A percentile compares a stretch with the other conserved stretches of the same genome.
Conservation (phyloP, 495 filamentous ascomycete species). For the Hypoxylon fragiforme region DNA sequence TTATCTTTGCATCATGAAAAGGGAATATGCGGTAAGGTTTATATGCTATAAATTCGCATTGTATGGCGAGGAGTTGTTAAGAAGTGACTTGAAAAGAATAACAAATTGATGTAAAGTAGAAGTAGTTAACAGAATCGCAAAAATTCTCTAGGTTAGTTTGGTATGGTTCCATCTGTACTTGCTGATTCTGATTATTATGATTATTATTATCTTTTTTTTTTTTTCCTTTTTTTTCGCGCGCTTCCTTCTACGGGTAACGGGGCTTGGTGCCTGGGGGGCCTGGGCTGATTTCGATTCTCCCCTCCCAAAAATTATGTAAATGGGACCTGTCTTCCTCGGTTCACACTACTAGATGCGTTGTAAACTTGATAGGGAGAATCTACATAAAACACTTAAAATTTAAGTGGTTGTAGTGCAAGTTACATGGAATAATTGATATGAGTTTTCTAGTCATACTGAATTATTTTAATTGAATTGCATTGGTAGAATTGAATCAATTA, state of each 20-base stretch:
- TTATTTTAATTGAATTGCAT: constrained; percentile 12
- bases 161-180: constrained; percentile 31
- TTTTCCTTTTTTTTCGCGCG: constrained; percentile 21
- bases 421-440: not conserved
- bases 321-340: constrained; percentile 21
- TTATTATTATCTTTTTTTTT: constrained; percentile 22
- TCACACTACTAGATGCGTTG: constrained; percentile 26
- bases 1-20: not conserved
- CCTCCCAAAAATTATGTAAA: constrained; percentile 13
- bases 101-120: constrained; percentile 18
- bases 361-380: constrained; percentile 12
- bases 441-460: not conserved
- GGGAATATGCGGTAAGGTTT: not conserved
- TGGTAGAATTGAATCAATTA: not conserved
- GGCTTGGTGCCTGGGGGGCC: not conserved
- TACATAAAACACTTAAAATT: not conserved
- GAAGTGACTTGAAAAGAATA: constrained; percentile 21
- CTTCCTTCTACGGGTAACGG: constrained; percentile 30
- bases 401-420: constrained; percentile 7
- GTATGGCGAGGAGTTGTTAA: constrained; percentile 6
- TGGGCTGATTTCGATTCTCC: constrained; percentile 32
- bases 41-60: not conserved
- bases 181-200: constrained; percentile 21
- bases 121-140: constrained; percentile 26
- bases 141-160: constrained; percentile 24